Base-by-base conservation (phyloP, 106 monocot genomes). In the Phalaenopsis aphrodite region DNA sequence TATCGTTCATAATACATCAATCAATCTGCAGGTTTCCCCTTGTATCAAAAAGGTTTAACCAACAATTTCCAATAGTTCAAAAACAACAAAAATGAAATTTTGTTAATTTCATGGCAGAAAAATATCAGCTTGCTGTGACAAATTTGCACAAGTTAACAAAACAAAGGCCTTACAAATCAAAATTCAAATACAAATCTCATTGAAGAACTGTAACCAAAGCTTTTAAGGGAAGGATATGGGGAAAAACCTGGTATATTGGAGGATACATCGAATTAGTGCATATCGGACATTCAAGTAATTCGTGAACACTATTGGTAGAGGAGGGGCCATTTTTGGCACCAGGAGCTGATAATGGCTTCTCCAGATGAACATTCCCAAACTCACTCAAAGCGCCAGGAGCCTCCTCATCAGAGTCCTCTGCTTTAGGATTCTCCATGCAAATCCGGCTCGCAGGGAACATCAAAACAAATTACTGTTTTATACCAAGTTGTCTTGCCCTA, bases 231-330 rank as follows among this genome's bases (percentile, higher is more conserved):
- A 61, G 61, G n/a, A 39, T 4, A 21, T 39, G n/a, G 56, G 39
- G n/a, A 21, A 10, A 66, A 79, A 79, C 79, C 79, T 83, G 86
- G 43, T 83, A 79, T 72, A 83, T 83, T 19, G 83, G 83, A 83
- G 83, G 83, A 78, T 83, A 83, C 83, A 83, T 83, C 23, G 56
- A 78, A 37, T 83, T 78, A n/a, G 83, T 83, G 49, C 83, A 83
- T 2, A 83, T 78, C n/a, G 83, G 83, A 55, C 83, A 83, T 72
- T 83, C 83, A 55, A 83, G 78, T 19, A 64, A 42, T 24, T 79
- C 79, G 21, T 79, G 45, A 16, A 79, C 79, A 46, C 79, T 65
- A 24, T 45, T 79, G 23, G 65, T 24, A 24, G 79, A 65, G 18
- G 45, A 67, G 12, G 46, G 24, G 66, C 58, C 66, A 67, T 39